Evolutionary conservation across 2,329 filamentous ascomycete genomes (phyloP), one percentile per base, ranked within the genome.

Genomic region (Niveomyces coronatus): DNA sequence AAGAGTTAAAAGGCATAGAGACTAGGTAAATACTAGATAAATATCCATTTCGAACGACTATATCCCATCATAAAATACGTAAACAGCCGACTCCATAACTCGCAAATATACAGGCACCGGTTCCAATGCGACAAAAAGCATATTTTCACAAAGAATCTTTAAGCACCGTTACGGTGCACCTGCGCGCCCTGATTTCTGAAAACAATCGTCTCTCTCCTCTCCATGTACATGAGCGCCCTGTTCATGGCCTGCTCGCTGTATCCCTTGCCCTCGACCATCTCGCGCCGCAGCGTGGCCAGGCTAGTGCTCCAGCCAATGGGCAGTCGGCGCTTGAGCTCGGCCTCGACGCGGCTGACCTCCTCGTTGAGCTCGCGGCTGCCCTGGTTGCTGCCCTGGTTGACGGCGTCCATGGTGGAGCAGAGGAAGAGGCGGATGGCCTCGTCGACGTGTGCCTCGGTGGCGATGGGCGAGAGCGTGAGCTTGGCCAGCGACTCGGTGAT

Each of bases 401-500:
- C 87, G 7, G 91, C 91, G 54, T 98, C 89, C 91, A 98, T 96
- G 41, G 91, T 98, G 4, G 82, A 88, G 47, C 88, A 91, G 20
- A 98, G 68, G 79, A 98, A 98, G 13, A 98, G 74, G 0, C 91
- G 82, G 52, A 98, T 98, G 3, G 91, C 91, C 64, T 98, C 91
- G 53, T 98, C 89, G 37, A 98, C 91, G 54, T 98, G 91, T 32
- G 77, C 71, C 59, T 95, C 89, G 0, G 83, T 88, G 3, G 89
- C 91, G 29, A 95, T 71, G 4, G 88, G 81, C 0, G 83, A 85
- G 8, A 98, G 74, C 0, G 82, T 79, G 30, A 98, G 69, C 60
- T 98, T 98, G 40, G 91, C 91, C 3, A 98, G 75, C 0, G 91
- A 87, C 58, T 98, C 91, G 3, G 88, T 93, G 53, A 98, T 96